Conservation (phyloP, 2,329 filamentous ascomycete genomes). For the Monosporascus sp. region DNA sequence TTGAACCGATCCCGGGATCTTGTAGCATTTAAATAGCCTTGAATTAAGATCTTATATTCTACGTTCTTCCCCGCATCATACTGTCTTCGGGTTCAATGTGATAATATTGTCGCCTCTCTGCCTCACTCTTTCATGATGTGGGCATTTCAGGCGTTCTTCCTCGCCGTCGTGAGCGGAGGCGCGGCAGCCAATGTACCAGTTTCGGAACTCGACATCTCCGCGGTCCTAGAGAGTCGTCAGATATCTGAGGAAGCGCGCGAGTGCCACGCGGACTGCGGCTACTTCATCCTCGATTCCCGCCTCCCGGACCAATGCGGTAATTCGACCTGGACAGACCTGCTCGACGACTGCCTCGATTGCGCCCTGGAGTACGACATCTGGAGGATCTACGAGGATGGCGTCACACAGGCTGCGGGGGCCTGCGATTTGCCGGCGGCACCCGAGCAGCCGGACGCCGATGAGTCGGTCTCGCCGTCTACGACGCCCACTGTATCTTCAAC, state of each 20-base stretch:
- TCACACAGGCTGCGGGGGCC: slow-evolving; percentile 30
- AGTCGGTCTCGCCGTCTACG: neutral
- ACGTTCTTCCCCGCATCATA: no score
- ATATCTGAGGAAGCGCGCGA: neutral
- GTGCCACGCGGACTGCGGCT: slow-evolving; percentile 12
- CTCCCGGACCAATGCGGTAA: slow-evolving; percentile 22
- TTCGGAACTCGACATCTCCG: neutral
- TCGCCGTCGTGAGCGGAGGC: neutral
- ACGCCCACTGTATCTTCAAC: neutral
- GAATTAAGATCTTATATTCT: no score
- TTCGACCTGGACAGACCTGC: neutral
- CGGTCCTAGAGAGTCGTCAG: neutral
- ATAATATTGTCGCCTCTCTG: no score
- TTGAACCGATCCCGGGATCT: no score
- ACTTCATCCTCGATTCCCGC: slow-evolving; percentile 21
- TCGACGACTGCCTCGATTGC: slow-evolving; percentile 29
- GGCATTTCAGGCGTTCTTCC: neutral
- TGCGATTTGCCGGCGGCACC: slow-evolving; percentile 23
- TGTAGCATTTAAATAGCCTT: no score
- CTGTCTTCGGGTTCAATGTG: no score
- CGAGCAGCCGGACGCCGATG: neutral
- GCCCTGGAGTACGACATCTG: slow-evolving; percentile 38
- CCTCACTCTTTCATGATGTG: neutral
- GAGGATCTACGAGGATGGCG: slow-evolving; percentile 34
- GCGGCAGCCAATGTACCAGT: neutral